Evolutionary conservation across 176 grass and related monocot genomes (phyloP).

Genomic region (Olyra latifolia): DNA sequence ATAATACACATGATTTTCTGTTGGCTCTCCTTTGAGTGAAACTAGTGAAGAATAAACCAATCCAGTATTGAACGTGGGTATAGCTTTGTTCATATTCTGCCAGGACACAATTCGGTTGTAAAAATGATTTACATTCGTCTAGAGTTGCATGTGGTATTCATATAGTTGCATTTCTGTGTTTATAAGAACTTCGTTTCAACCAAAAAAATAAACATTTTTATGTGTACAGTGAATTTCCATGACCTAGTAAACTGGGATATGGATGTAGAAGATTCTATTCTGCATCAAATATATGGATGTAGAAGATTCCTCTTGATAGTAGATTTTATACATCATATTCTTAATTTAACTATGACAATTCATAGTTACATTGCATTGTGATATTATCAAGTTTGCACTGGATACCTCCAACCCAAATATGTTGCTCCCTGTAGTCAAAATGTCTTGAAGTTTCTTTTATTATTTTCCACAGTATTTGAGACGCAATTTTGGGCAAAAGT

Average conservation of each 20-base stretch:
- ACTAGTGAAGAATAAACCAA: not conserved
- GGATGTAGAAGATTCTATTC: not conserved
- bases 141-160: not conserved
- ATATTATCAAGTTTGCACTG: not conserved
- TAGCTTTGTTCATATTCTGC: conserved; percentile 4
- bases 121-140: not conserved
- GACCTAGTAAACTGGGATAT: not conserved
- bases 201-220: not conserved
- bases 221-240: not conserved
- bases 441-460: not conserved
- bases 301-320: not conserved
- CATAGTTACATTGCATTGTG: not conserved
- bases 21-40: not conserved
- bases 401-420: not conserved
- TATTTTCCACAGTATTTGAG: not conserved
- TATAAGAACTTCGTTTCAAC: not conserved
- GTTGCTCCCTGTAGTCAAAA: not conserved
- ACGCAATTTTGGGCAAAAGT: not conserved
- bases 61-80: not conserved
- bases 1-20: not conserved
- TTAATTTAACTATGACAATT: not conserved
- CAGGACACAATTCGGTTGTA: not conserved
- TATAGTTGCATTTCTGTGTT: not conserved
- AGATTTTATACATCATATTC: not conserved
- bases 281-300: conserved; percentile 22